Base-by-base conservation (phyloP, 225 moss, liverwort and hornwort genomes). In the Antitrichia curtipendula region DNA sequence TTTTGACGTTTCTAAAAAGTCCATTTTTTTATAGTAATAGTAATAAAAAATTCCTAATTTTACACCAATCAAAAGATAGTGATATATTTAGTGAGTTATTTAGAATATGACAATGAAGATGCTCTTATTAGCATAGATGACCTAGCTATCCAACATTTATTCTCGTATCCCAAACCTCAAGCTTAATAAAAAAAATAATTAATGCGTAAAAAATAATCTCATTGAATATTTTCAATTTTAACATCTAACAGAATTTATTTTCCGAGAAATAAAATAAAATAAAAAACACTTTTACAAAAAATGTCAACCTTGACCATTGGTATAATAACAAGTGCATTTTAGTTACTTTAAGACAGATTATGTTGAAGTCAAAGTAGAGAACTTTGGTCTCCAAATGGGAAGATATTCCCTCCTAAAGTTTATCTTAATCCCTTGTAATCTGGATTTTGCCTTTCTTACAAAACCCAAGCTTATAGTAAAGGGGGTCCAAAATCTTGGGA, bases 131-230 rank as follows among this genome's bases (percentile, higher is more conserved):
- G 0, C 7, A 19, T 19, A 4, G 19, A 0, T 7, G 2, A 31
- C 12, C 2, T 2, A 1, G 1, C 19, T 16, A 10, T 6, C 2
- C 0, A 2, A 1, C 2, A 29, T 1, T 45, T 72, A 9, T 47
- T 28, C 7, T 47, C 4, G 0, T 3, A 45, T 6, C 4, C 1
- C 0, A 2, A 74, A 31, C 47, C 4, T 49, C 2, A 1, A 75
- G 13, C 12, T 8, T 32, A 20, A 32, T 2, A 1, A 1, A 45
- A 1, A 21, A 22, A 65, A 18, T 21, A 49, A n/a, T n/a, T n/a
- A 12, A 1, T 13, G 13, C 13, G 0, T 1, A 1, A 1, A 34
- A 8, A 22, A 22, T 36, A 53, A 36, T 52, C 1, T 14, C 0
- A 0, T 24, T 0, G 5, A n/a, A 24, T 16, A n/a, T 24, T 75